Evolutionary conservation across 768 basidiomycete species (phyloP).

Genomic region (Gymnopilus dilepis): DNA sequence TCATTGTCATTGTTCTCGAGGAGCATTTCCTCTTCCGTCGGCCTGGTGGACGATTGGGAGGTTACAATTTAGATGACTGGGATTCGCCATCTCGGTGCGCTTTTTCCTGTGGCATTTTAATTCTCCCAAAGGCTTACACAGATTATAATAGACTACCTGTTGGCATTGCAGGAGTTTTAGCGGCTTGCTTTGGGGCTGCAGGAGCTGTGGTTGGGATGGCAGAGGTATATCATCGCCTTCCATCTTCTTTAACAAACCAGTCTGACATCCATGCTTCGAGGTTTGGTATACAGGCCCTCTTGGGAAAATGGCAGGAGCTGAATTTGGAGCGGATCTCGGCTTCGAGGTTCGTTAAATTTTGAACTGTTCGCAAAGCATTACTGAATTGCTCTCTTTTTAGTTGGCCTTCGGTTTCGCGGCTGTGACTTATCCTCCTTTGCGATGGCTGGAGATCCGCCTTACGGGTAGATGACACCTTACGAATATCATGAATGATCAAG

Average conservation of each 20-base stretch:
- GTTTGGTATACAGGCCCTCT: constrained; percentile 23
- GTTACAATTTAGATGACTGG: constrained; percentile 24
- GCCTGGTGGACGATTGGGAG: constrained; percentile 19
- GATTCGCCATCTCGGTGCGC: constrained; percentile 18
- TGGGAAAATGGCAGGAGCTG: constrained; percentile 19
- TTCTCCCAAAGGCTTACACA: neutral
- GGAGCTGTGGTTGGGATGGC: constrained; percentile 24
- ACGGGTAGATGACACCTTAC: constrained; percentile 14
- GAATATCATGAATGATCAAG: neutral
- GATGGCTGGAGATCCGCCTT: constrained; percentile 22
- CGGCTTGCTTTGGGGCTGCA: constrained; percentile 20
- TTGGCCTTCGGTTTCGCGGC: constrained; percentile 21
- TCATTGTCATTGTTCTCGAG: constrained; percentile 19
- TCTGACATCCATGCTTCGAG: neutral
- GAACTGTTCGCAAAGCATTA: neutral
- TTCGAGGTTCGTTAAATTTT: constrained; percentile 20
- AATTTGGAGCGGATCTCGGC: constrained; percentile 23
- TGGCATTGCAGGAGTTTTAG: constrained; percentile 20
- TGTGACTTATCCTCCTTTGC: constrained; percentile 19
- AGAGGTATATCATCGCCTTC: constrained; percentile 8
- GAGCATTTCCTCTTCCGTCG: constrained; percentile 24
- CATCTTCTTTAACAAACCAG: too few relatives aligned
- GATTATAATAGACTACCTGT: constrained; percentile 13
- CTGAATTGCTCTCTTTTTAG: constrained; percentile 3
- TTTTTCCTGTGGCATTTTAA: neutral